These are phyloP conservation scores for Penicillium griseofulvum DNA, from an alignment of 2,329 filamentous ascomycete species.

Conservation along the genomic window DNA sequence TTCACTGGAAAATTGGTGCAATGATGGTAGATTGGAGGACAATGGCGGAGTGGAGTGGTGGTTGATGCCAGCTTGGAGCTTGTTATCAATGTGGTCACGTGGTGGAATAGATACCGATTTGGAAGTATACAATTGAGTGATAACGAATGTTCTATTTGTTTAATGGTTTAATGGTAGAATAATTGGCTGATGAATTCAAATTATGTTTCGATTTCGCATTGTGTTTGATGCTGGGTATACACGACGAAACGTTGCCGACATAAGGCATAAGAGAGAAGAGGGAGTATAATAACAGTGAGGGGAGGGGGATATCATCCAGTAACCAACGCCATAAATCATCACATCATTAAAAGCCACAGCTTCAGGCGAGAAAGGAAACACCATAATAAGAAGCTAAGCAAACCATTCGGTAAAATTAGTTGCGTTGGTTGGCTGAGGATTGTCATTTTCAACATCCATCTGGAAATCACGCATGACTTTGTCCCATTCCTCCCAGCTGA, in stretches of 20 bases:
- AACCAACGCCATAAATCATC: constrained; percentile 10
- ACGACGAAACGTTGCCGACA: background rate
- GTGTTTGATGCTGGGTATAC: background rate
- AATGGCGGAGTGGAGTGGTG: constrained; percentile 18
- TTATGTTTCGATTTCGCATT: too few species aligned
- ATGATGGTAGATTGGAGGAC: background rate
- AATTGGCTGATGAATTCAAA: background rate
- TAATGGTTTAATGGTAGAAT: background rate
- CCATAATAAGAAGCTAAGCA: constrained; percentile 14
- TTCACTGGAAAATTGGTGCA: background rate
- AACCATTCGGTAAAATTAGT: constrained; percentile 32
- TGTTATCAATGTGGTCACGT: constrained; percentile 26
- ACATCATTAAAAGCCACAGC: constrained; percentile 5
- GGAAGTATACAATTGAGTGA: constrained; percentile 2
- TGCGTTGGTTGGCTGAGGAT: constrained; percentile 15
- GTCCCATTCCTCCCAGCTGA: constrained; percentile 39
- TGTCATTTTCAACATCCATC: constrained; percentile 32
- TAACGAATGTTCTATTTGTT: background rate
- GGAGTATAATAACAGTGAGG: constrained; percentile 14
- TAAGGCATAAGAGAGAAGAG: constrained; percentile 10
- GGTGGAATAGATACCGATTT: constrained; percentile 3
- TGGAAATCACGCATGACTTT: constrained; percentile 42
- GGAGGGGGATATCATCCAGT: constrained; percentile 8
- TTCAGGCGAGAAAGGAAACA: background rate
- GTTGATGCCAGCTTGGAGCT: constrained; percentile 30